Percentiles rank a stretch among this genome's conserved stretches.
These are phyloP conservation scores for Haematococcus lacustris DNA, from an alignment of 139 green algal genomes.

Conservation along the genomic window DNA sequence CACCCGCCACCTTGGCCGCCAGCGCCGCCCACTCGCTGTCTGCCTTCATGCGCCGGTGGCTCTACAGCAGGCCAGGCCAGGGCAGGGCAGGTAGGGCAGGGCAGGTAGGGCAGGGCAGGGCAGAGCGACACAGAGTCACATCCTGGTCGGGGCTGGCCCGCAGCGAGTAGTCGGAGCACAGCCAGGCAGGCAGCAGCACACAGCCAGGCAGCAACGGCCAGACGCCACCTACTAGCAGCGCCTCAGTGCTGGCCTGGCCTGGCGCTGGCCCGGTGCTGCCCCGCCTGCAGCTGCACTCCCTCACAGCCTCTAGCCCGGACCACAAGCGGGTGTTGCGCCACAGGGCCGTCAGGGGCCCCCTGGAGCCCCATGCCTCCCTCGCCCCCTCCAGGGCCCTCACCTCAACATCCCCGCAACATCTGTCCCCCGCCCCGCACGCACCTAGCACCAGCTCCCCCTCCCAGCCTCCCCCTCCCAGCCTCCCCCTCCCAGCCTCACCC, in stretches of 20 bases:
- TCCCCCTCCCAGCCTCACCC: too few relatives aligned
- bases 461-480: too few relatives aligned
- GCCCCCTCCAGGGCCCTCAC: not conserved
- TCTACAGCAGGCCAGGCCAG: conserved; percentile 29
- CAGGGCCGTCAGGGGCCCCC: too few relatives aligned
- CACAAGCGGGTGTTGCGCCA: too few relatives aligned
- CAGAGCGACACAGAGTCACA: not conserved
- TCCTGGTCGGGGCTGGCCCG: not conserved
- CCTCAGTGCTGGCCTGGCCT: not conserved
- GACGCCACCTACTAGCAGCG: not conserved
- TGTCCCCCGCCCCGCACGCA: not conserved
- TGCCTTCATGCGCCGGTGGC: conserved; percentile 68
- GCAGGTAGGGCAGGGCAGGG: not conserved
- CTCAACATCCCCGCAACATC: not conserved
- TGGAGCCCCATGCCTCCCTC: too few relatives aligned
- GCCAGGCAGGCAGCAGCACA: not conserved
- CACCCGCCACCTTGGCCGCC: conserved; percentile 47
- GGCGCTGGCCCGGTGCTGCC: too few relatives aligned
- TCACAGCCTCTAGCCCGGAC: too few relatives aligned
- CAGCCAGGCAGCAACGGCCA: not conserved
- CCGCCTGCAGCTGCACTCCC: too few relatives aligned
- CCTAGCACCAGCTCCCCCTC: too few relatives aligned
- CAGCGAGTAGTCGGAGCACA: not conserved
- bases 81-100: not conserved
- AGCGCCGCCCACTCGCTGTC: conserved; percentile 63